Base-by-base conservation (phyloP, 2,329 filamentous ascomycete genomes). In the Sarocladiaceae sp. region DNA sequence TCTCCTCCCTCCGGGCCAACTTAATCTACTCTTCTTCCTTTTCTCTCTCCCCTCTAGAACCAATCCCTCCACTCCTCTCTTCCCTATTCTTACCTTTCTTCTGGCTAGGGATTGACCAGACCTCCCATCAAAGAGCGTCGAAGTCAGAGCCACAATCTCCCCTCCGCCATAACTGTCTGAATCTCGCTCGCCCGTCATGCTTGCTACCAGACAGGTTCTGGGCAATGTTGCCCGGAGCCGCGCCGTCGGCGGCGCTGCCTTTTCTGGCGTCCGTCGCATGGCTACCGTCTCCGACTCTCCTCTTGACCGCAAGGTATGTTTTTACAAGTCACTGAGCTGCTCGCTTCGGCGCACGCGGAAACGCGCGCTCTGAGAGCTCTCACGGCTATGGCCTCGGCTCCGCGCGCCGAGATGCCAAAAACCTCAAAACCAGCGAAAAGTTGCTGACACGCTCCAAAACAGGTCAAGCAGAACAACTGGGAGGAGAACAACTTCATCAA, bases 401-500 rank as follows among this genome's bases (percentile, higher is more conserved):
- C 7, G 37, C 11, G 37, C 37, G 18, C 18, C 23, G 22, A 39
- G 15, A 5, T 15, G 4, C 20, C 33, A 15, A 20, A 29, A 12
- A 22, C 35, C n/a, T 28, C 18, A 23, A 10, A 17, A 31, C 55
- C 55, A 23, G 4, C 23, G 37, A 15, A 40, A 7, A 4, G 12
- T 10, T 8, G 12, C 37, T 22, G 20, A 40, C 37, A 37, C 11
- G 10, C 10, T 40, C 8, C 23, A 12, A 44, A 44, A 44, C 33
- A 83, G 80, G 80, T 99, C 72, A 88, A 87, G 74, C 96, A 97
- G 83, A 96, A 93, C 81, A 97, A 90, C 77, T 90, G 86, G 81
- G 94, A 99, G 77, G 88, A 91, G 73, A 84, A 82, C 73, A 94
- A 95, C 82, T 97, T 90, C 81, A 96, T 97, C 82, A 96, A 97